Evolutionary conservation across 306 rosid genomes (phyloP), one percentile per base, ranked within the genome.

Genomic region (Begonia peltatifolia): DNA sequence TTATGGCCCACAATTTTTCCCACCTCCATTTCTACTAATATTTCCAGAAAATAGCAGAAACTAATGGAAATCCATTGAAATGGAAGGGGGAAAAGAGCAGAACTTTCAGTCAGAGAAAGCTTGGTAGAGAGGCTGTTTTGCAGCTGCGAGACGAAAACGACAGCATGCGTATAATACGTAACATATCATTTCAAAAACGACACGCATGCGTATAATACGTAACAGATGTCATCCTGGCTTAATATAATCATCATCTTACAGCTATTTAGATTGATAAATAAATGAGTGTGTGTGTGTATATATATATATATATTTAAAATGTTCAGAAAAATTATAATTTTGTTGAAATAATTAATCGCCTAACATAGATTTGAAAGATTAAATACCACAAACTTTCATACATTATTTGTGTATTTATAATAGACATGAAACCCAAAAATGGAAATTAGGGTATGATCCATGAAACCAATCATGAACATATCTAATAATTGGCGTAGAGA

Each of bases 1-100:
- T 89, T 85, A 53, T 76, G 87, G 57, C 76, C 94, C 71, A 78
- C 74, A 94, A 89, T 85, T 63, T 72, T 83, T 73, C 81, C 74
- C 52, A 71, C 74, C 64, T 80, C 95, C 71, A 83, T 68, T 64
- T 78, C 87, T 59, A 80, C 87, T 68, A 83, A 30, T 89, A 53
- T 69, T 74, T 84, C 84, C 61, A 36, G 61, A 57, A 42, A 52
- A 30, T 30, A 50, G 65, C 44, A 56, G 16, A 51, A 47, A 25
- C 46, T 22, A 15, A 38, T 10, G 12, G 6, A 4, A 18, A 52
- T 1, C 48, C 48, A 44, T 1, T 44, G 48, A 44, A 50, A 50
- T 14, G 22, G 15, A 48, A 11, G 9, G 17, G 3, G 17, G 23
- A 20, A 17, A 30, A 30, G 9, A 30, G 38, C 8, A 30, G 8